A percentile compares a stretch with the other conserved stretches of the same genome.
phyloP scores from a whole-genome alignment of 192 early-diverging fungal species.

The Coemansia sp. region DNA sequence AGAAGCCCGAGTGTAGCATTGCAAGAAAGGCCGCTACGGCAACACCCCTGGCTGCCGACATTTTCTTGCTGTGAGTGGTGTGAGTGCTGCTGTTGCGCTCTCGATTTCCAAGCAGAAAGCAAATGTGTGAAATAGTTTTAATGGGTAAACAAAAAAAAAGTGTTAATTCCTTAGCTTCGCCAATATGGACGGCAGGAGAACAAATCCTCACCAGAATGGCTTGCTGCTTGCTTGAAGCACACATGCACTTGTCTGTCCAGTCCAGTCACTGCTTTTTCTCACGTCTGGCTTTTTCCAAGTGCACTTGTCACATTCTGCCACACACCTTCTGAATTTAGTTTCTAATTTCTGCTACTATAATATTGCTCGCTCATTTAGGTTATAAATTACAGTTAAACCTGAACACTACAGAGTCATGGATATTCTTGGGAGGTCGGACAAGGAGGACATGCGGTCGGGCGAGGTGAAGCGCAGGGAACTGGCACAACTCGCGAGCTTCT shows the following conservation, averaged over 20 bases:
- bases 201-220: no score
- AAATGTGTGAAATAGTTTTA: neutral
- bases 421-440: constrained; percentile 19
- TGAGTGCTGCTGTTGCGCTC: constrained; percentile 4
- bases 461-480: constrained; percentile 46
- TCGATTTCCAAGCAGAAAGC: neutral
- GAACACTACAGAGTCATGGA: constrained; percentile 21
- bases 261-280: neutral
- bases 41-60: constrained; percentile 35
- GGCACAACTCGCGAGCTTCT: constrained; percentile 55
- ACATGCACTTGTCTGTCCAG: no score
- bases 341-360: constrained; percentile 7
- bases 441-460: constrained; percentile 15
- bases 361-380: neutral
- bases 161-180: no score
- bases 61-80: neutral
- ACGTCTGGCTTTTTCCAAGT: constrained; percentile 2
- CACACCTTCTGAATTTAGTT: neutral
- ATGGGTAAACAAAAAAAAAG: constrained; percentile 5
- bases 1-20: constrained; percentile 53
- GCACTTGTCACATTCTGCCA: neutral
- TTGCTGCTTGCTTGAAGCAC: no score
- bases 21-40: constrained; percentile 35
- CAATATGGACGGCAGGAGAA: no score
- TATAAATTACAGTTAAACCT: neutral